These are phyloP conservation scores for Fusarium udum DNA, from an alignment of 2,329 filamentous ascomycete species.

Conservation along the genomic window DNA sequence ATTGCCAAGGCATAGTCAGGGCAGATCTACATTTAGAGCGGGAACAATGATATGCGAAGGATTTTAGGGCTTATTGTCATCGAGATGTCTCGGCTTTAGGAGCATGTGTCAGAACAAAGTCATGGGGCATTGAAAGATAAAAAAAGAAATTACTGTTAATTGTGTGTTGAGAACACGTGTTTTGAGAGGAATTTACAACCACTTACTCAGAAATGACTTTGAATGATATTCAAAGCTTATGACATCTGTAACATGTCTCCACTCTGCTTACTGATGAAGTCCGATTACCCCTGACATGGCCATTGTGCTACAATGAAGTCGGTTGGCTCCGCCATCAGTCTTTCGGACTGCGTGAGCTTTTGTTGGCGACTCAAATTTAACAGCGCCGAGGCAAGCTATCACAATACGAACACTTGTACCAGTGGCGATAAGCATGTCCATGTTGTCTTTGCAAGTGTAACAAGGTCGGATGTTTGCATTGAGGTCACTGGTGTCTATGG, in stretches of 20 bases:
- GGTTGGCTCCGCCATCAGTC: background rate
- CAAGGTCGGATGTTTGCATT: too few species aligned
- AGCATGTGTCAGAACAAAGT: background rate
- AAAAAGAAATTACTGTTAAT: background rate
- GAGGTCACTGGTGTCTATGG: background rate
- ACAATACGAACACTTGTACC: background rate
- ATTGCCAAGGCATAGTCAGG: background rate
- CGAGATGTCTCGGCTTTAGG: background rate
- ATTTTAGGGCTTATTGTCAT: slow-evolving; percentile 11
- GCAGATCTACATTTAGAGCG: background rate
- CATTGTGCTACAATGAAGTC: background rate
- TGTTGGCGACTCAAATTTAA: background rate
- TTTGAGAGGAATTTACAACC: background rate
- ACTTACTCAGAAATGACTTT: background rate
- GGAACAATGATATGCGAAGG: background rate
- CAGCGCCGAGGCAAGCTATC: background rate
- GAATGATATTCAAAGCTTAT: background rate
- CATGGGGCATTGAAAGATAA: too few species aligned
- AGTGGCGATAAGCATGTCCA: background rate
- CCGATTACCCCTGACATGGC: background rate
- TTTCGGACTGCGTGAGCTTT: background rate
- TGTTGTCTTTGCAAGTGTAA: background rate
- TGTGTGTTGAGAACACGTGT: background rate
- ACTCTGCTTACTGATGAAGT: background rate
- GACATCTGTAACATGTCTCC: background rate